phyloP scores from a whole-genome alignment of 257 asterid genomes.

The Scutellaria barbata region DNA sequence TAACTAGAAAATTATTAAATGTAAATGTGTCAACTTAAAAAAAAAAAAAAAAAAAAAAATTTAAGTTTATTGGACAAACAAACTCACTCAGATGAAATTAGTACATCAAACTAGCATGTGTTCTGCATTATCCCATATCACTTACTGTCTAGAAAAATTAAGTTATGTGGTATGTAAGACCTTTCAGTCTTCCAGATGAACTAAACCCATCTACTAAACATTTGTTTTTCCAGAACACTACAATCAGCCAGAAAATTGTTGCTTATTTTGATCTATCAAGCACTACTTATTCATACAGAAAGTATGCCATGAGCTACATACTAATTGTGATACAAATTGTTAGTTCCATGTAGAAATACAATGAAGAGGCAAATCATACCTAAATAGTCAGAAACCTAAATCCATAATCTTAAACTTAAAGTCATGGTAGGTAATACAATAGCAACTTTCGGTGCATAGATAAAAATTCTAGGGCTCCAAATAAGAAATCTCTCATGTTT shows the following conservation, averaged over 20 bases:
- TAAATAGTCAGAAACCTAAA: neutral
- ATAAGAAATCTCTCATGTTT: neutral
- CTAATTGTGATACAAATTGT: neutral
- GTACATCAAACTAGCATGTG: neutral
- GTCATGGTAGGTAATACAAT: neutral
- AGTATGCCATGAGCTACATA: slow-evolving; percentile 2
- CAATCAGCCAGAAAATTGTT: slow-evolving; percentile 20
- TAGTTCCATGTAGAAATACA: neutral
- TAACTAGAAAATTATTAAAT: neutral
- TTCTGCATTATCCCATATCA: slow-evolving; percentile 16
- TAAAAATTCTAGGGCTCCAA: neutral
- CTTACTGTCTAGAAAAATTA: neutral
- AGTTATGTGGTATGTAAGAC: neutral
- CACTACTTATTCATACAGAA: neutral
- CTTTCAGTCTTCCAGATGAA: slow-evolving; percentile 20
- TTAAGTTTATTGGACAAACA: slow-evolving; percentile 1
- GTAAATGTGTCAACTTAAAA: neutral
- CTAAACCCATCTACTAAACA: slow-evolving; percentile 6
- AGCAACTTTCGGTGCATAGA: neutral
- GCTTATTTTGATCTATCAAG: neutral
- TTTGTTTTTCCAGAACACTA: neutral
- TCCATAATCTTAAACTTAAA: neutral
- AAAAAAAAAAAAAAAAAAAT: no score
- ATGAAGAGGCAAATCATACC: neutral
- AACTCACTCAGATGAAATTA: neutral